A percentile compares a stretch with the other conserved stretches of the same genome.
phyloP scores from a whole-genome alignment of 2,329 filamentous ascomycete species.

The Trichoderma sp. region DNA sequence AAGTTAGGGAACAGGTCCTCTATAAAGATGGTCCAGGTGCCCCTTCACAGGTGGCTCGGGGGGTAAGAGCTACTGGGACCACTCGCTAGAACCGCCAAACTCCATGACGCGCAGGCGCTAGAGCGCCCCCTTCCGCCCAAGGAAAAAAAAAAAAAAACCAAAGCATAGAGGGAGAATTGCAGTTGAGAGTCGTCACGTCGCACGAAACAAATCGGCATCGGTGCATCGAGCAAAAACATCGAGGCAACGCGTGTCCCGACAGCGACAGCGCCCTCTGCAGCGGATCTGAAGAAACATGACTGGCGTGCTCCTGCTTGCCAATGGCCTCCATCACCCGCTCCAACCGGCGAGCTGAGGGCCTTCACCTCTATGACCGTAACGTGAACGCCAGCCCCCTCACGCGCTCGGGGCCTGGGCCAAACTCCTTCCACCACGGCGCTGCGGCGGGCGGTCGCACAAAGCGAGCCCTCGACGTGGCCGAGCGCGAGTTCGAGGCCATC shows the following conservation, averaged over 20 bases:
- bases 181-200: conserved; percentile 16
- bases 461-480: conserved; percentile 44
- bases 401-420: conserved; percentile 24
- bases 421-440: conserved; percentile 19
- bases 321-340: conserved; percentile 54
- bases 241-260: conserved; percentile 21
- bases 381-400: conserved; percentile 27
- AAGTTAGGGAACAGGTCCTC: not conserved
- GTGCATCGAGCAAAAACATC: conserved; percentile 18
- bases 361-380: conserved; percentile 35
- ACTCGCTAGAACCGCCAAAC: conserved; percentile 12
- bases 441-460: conserved; percentile 44
- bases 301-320: conserved; percentile 35
- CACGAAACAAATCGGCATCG: conserved; percentile 18
- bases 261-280: conserved; percentile 17
- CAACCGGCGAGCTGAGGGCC: conserved; percentile 48
- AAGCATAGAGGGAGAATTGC: not conserved
- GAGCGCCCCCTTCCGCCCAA: conserved; percentile 11
- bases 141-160: conserved; percentile 4
- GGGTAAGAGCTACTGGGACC: not conserved
- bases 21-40: not conserved
- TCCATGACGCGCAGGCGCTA: conserved; percentile 17
- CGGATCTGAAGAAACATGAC: conserved; percentile 34
- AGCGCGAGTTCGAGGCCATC: conserved; percentile 44
- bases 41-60: not conserved